Conservation (phyloP, 495 filamentous ascomycete genomes). For the Eremomyces bilateralis region DNA sequence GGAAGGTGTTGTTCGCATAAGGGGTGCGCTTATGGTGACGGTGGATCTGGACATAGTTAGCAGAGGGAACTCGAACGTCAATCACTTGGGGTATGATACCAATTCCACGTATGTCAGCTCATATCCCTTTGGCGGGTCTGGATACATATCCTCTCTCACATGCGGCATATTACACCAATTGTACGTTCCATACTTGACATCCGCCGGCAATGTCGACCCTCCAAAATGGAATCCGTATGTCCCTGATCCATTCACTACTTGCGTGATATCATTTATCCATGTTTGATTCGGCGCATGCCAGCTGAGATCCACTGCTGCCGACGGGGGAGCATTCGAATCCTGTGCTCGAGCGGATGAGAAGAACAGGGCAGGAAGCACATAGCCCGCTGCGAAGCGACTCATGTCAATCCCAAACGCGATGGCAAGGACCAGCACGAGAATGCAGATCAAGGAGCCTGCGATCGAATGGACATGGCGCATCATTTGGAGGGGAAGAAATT, state of each 20-base stretch:
- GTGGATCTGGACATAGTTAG: constrained; percentile 28
- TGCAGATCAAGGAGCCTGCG: too few relatives aligned
- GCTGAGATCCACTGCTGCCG: too few relatives aligned
- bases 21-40: constrained; percentile 55
- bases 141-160: constrained; percentile 35
- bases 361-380: too few relatives aligned
- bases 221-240: constrained; percentile 37
- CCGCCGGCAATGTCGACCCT: constrained; percentile 26
- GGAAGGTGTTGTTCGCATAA: constrained; percentile 45
- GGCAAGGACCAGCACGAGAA: too few relatives aligned
- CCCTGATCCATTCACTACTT: neutral
- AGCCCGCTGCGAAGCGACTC: too few relatives aligned
- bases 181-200: constrained; percentile 30
- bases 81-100: constrained; percentile 16
- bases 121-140: constrained; percentile 24
- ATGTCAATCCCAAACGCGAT: too few relatives aligned
- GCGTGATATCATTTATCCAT: too few relatives aligned
- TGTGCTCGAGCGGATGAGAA: too few relatives aligned
- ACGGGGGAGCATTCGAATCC: too few relatives aligned
- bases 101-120: constrained; percentile 45
- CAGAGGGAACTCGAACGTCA: neutral
- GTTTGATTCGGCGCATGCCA: too few relatives aligned
- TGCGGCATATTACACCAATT: constrained; percentile 67
- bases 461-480: too few relatives aligned
- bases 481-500: too few relatives aligned